These are phyloP conservation scores for Terana coerulea DNA, from an alignment of 768 basidiomycete genomes.

Conservation along the genomic window DNA sequence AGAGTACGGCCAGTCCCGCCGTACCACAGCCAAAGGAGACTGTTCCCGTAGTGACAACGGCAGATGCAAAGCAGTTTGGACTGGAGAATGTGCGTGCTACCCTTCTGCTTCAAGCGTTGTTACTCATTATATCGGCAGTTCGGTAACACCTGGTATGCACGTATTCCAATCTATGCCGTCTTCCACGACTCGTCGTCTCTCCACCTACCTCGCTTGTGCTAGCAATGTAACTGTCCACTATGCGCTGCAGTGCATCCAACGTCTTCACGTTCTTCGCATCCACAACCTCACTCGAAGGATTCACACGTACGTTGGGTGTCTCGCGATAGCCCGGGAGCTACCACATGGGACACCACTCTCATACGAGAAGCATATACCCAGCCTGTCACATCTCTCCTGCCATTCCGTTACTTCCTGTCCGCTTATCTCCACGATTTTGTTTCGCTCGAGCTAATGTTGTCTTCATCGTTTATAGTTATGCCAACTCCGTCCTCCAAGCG, in stretches of 20 bases:
- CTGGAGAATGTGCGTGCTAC: constrained; percentile 81
- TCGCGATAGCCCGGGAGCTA: constrained; percentile 18
- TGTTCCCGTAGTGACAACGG: constrained; percentile 36
- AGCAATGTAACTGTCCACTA: too few species aligned
- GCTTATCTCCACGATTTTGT: constrained; percentile 1
- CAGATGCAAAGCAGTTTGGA: constrained; percentile 90
- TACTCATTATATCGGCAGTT: constrained; percentile 49
- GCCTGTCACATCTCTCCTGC: neutral
- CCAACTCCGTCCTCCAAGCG: constrained; percentile 97
- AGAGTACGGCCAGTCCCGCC: constrained; percentile 14
- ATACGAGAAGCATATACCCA: neutral
- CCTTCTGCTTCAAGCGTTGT: neutral
- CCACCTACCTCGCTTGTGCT: too few species aligned
- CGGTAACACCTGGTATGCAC: constrained; percentile 87
- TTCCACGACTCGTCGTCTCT: neutral
- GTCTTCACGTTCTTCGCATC: too few species aligned
- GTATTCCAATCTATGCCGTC: neutral
- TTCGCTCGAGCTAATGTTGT: constrained; percentile 19
- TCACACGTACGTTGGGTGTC: neutral
- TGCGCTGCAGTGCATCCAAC: too few species aligned
- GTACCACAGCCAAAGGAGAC: constrained; percentile 12
- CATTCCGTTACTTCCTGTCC: neutral
- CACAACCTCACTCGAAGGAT: constrained; percentile 1
- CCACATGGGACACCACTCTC: constrained; percentile 1
- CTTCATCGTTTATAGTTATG: constrained; percentile 59